Evolutionary conservation across 345 rosid genomes (phyloP).

Genomic region (Euclidium syriacum): DNA sequence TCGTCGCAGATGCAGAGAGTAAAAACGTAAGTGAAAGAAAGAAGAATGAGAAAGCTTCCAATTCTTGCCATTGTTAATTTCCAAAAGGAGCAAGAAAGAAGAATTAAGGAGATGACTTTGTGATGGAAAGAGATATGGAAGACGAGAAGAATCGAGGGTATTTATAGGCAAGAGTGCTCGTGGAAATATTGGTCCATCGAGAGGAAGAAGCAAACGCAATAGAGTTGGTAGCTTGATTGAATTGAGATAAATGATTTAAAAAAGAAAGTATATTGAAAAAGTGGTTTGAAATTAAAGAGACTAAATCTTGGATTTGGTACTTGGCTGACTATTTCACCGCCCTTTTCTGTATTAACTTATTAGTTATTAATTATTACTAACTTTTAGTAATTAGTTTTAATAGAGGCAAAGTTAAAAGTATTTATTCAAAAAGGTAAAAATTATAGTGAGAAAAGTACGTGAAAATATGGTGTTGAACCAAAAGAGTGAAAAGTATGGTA

Average conservation of each 20-base stretch:
- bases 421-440: neutral
- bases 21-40: constrained; percentile 40
- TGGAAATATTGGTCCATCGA: neutral
- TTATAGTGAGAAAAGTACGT: too few relatives aligned
- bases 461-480: neutral
- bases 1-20: constrained; percentile 37
- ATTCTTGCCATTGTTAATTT: constrained; percentile 34
- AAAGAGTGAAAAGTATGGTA: neutral
- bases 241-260: neutral
- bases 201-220: constrained; percentile 13
- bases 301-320: constrained; percentile 14
- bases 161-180: constrained; percentile 18
- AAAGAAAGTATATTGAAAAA: neutral
- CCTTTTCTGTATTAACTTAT: too few relatives aligned
- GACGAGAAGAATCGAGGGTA: constrained; percentile 5
- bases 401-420: neutral
- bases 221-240: constrained; percentile 25
- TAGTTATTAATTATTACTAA: neutral
- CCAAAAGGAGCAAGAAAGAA: neutral
- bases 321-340: constrained; percentile 19
- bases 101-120: neutral
- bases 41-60: constrained; percentile 28
- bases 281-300: constrained; percentile 4
- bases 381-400: neutral
- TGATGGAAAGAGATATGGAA: constrained; percentile 4